phyloP scores from a whole-genome alignment of 345 rosid species.

The Microthlaspi erraticum region DNA sequence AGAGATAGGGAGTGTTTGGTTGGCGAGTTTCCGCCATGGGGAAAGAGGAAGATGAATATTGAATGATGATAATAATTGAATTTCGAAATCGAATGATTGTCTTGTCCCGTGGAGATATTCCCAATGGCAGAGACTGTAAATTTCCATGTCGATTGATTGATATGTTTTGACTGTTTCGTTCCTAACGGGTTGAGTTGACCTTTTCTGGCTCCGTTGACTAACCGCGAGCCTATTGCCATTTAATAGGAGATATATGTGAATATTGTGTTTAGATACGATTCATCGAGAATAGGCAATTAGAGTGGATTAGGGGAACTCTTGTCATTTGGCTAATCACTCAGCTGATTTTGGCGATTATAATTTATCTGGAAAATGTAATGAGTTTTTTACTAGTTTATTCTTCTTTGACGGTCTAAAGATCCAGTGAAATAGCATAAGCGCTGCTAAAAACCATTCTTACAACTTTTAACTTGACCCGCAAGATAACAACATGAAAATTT shows the following conservation, averaged over 20 bases:
- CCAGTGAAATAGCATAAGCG: neutral
- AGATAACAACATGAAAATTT: neutral
- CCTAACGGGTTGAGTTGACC: neutral
- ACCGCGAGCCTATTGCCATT: too few species aligned
- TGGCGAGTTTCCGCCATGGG: neutral
- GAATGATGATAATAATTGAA: too few species aligned
- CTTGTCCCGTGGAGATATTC: neutral
- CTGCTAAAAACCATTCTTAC: neutral
- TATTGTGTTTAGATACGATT: too few species aligned
- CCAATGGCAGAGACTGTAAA: neutral
- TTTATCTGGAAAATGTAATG: too few species aligned
- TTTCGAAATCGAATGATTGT: neutral
- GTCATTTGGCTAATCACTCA: too few species aligned
- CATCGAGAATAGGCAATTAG: too few species aligned
- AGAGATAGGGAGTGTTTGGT: slow-evolving; percentile 1
- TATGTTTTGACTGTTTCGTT: slow-evolving; percentile 19
- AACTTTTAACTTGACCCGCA: neutral
- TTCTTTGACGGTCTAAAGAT: too few species aligned
- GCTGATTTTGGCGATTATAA: too few species aligned
- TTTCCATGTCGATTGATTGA: too few species aligned
- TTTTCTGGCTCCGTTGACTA: neutral
- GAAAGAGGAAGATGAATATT: neutral
- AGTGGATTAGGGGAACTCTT: slow-evolving; percentile 2
- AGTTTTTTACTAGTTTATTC: too few species aligned
- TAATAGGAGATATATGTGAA: too few species aligned